Conservation (phyloP, 2,329 filamentous ascomycete species). For the Rugonectria rugulosa region DNA sequence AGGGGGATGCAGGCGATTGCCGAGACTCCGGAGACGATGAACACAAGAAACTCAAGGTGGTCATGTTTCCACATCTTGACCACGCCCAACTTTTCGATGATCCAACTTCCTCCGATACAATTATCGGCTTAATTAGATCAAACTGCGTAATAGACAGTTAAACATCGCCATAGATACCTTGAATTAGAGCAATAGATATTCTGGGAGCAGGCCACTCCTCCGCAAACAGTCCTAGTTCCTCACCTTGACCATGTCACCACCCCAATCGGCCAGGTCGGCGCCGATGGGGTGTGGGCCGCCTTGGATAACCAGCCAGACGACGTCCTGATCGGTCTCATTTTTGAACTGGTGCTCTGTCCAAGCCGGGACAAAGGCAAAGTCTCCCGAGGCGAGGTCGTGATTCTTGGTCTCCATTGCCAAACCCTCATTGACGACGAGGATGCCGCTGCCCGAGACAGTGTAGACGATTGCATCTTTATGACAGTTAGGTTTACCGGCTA, state of each 20-base stretch:
- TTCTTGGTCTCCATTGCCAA: constrained; percentile 59
- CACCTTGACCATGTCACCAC: constrained; percentile 51
- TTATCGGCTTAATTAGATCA: constrained; percentile 41
- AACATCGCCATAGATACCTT: constrained; percentile 10
- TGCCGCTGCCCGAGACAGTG: constrained; percentile 66
- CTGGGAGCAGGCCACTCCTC: neutral
- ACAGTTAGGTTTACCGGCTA: constrained; percentile 8
- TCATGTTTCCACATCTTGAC: constrained; percentile 68
- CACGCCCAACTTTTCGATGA: constrained; percentile 69
- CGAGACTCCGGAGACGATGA: constrained; percentile 25
- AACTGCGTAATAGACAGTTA: constrained; percentile 33
- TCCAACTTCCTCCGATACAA: constrained; percentile 34
- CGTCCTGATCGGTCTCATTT: constrained; percentile 68
- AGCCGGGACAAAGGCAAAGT: constrained; percentile 75
- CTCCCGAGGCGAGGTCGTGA: constrained; percentile 66
- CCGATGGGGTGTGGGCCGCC: constrained; percentile 68
- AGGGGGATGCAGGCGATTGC: constrained; percentile 17
- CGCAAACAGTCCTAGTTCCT: constrained; percentile 20
- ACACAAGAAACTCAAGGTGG: constrained; percentile 55
- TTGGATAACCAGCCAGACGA: constrained; percentile 72
- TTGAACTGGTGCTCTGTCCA: constrained; percentile 75
- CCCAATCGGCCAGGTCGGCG: constrained; percentile 70
- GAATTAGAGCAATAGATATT: constrained; percentile 5
- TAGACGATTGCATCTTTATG: constrained; percentile 72
- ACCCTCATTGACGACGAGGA: constrained; percentile 65